Evolutionary conservation across 352 stramenopile species (phyloP), one percentile per base, ranked within the genome.

Genomic region (Globisporangium barbulae): DNA sequence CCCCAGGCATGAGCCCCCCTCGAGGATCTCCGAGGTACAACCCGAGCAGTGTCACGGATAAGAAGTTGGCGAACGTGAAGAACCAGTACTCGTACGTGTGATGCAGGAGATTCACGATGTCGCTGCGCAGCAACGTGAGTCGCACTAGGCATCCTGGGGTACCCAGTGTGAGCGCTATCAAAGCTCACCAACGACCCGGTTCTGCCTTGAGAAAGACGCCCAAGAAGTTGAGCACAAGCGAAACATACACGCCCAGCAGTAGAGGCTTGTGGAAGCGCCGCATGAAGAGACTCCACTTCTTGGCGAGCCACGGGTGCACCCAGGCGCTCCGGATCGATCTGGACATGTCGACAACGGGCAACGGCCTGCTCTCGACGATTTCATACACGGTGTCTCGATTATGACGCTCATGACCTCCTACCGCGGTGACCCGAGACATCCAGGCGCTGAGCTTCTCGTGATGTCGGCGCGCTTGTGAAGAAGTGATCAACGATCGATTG

Each of bases 151-250:
- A 55, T 5, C 49, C 49, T 1, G 49, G 49, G 5, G 49, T 55
- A 15, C 49, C 49, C 12, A 55, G 49, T 5, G 25, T 54, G 25
- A 54, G 48, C 4, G 25, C 48, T 2, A 54, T 31, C 25, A 55
- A 15, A 55, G 49, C 49, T 25, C 49, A 55, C 49, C 15, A 55
- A 28, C 49, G 49, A 55, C 49, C 49, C 0, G 49, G 22, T 5
- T 55, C 15, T 33, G 49, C 49, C 25, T 55, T 55, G 13, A 55
- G 49, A 17, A 55, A 55, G 22, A 55, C 25, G 17, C 48, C 25
- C 28, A 55, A 3, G 49, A 55, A 55, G 28, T 25, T 15, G 49
- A 55, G 49, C 13, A 55, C 31, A 8, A 55, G 49, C 13, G 49
- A 55, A 15, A 55, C 9, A 28, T 55, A 55, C 13, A 55, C 49